Conservation (phyloP, 148 eudicot species). For the Mesembryanthemum crystallinum region DNA sequence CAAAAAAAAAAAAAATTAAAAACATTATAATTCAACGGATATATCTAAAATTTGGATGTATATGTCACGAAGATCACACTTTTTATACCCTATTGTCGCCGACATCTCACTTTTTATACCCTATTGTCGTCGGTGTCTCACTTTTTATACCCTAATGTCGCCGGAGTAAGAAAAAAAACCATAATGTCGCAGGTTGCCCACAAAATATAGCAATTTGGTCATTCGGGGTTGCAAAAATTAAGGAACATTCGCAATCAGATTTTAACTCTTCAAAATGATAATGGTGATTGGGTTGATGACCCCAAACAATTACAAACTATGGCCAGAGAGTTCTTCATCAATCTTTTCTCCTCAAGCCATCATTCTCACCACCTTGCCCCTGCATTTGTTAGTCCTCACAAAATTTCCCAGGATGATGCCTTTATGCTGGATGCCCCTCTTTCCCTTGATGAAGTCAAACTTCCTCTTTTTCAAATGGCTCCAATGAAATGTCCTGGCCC, state of each 20-base stretch:
- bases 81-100: too few species aligned
- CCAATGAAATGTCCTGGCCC: neutral
- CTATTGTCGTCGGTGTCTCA: too few species aligned
- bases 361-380: neutral
- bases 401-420: neutral
- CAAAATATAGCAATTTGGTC: neutral
- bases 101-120: too few species aligned
- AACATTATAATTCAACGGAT: too few species aligned
- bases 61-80: too few species aligned
- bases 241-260: neutral
- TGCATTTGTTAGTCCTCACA: neutral
- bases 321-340: neutral
- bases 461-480: neutral
- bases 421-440: accelerated
- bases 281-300: neutral
- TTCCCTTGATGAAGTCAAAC: neutral
- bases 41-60: too few species aligned
- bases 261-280: neutral
- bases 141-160: too few species aligned
- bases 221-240: too few species aligned
- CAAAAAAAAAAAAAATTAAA: too few species aligned
- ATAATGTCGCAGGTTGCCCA: neutral
- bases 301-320: neutral
- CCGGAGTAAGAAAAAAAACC: neutral
- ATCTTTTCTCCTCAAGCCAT: neutral